A percentile compares a stretch with the other conserved stretches of the same genome.
Conservation (phyloP, 164 flowering plant genomes). For the Houttuynia cordata region DNA sequence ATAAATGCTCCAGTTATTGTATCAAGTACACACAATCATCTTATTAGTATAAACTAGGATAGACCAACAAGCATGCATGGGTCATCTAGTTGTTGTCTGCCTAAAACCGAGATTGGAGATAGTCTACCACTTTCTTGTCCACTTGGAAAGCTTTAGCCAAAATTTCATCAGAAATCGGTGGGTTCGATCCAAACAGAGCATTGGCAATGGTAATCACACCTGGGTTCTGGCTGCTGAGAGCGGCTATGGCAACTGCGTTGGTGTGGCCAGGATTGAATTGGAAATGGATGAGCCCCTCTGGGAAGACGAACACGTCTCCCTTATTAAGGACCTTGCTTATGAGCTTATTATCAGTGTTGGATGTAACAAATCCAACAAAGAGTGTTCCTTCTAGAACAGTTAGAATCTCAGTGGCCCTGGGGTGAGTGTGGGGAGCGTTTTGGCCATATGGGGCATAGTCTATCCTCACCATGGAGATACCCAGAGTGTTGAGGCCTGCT, state of each 20-base stretch:
- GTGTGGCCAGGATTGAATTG: not conserved
- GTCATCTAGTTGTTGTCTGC: too few species aligned
- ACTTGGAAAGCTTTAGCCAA: conserved; percentile 3
- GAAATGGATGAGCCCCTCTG: conserved; percentile 7
- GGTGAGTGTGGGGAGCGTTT: conserved; percentile 5
- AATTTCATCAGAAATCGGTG: not conserved
- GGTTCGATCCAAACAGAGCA: conserved; percentile 1
- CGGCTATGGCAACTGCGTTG: not conserved
- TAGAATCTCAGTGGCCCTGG: conserved; percentile 5
- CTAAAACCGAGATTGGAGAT: not conserved
- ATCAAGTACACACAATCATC: too few species aligned
- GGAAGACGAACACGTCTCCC: conserved; percentile 7
- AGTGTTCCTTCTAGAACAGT: conserved; percentile 3
- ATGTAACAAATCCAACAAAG: conserved; percentile 1
- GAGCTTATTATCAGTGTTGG: conserved; percentile 4
- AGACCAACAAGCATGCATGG: too few species aligned
- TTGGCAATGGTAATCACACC: conserved; percentile 1
- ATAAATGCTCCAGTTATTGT: too few species aligned
- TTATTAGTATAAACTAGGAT: too few species aligned
- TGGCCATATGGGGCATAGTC: conserved; percentile 2
- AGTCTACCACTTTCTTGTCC: conserved; percentile 1
- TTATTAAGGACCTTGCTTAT: not conserved
- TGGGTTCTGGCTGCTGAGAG: conserved; percentile 7
- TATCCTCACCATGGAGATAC: conserved; percentile 5
- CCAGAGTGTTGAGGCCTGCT: conserved; percentile 7